Conservation (phyloP, 164 flowering plant genomes). For the Vitis vinifera region ASM3070453v1 NC_081805.1:1529001-1529500, state of each 20-base stretch:
- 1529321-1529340: constrained; percentile 2
- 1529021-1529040: constrained; percentile 27
- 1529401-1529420: too few relatives aligned
- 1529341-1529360: background rate
- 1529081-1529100: constrained; percentile 3
- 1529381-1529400: too few relatives aligned
- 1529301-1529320: constrained; percentile 30
- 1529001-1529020: constrained; percentile 24
- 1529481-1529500: constrained; percentile 42
- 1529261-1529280: constrained; percentile 68
- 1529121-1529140: too few relatives aligned
- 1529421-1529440: too few relatives aligned
- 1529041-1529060: constrained; percentile 54
- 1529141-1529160: too few relatives aligned
- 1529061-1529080: constrained; percentile 48
- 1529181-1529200: constrained; percentile 12
- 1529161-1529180: background rate
- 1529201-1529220: constrained; percentile 68
- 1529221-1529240: constrained; percentile 57
- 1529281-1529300: constrained; percentile 60
- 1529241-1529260: constrained; percentile 58
- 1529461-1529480: constrained; percentile 4
- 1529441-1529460: background rate
- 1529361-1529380: too few relatives aligned
- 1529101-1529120: background rate